Conservation (phyloP, 202 grass and related monocot species). For the Dendrocalamus latiflorus region DNA sequence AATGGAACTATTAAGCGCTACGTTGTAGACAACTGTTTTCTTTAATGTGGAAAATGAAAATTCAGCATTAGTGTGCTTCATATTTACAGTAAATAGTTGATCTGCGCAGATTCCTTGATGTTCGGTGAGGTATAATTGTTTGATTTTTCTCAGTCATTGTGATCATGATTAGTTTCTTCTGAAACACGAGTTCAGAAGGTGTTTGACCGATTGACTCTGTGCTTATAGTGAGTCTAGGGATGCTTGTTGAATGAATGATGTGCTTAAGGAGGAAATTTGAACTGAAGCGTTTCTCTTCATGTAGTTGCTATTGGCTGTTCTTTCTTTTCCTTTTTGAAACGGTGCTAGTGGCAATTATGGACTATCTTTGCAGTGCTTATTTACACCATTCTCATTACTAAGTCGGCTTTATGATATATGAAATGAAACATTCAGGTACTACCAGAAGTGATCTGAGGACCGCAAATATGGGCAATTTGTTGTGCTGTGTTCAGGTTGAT, state of each 20-base stretch:
- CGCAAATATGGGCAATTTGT: conserved; percentile 32
- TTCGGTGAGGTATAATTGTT: neutral
- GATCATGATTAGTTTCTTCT: neutral
- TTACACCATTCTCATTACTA: neutral
- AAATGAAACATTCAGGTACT: conserved; percentile 27
- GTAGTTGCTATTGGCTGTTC: neutral
- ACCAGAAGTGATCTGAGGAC: conserved; percentile 22
- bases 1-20: neutral
- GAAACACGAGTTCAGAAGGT: neutral
- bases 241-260: conserved; percentile 2
- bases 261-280: neutral
- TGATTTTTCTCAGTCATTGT: neutral
- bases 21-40: neutral
- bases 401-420: neutral
- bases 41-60: neutral
- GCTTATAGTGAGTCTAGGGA: neutral
- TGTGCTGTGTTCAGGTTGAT: conserved; percentile 31
- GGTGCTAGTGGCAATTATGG: neutral
- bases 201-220: too few relatives aligned
- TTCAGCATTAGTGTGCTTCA: neutral
- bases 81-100: neutral
- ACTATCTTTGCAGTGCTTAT: neutral
- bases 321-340: neutral
- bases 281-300: neutral
- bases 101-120: neutral